Evolutionary conservation across 2,329 filamentous ascomycete species (phyloP).

Genomic region (Cladosporium oxysporum): DNA sequence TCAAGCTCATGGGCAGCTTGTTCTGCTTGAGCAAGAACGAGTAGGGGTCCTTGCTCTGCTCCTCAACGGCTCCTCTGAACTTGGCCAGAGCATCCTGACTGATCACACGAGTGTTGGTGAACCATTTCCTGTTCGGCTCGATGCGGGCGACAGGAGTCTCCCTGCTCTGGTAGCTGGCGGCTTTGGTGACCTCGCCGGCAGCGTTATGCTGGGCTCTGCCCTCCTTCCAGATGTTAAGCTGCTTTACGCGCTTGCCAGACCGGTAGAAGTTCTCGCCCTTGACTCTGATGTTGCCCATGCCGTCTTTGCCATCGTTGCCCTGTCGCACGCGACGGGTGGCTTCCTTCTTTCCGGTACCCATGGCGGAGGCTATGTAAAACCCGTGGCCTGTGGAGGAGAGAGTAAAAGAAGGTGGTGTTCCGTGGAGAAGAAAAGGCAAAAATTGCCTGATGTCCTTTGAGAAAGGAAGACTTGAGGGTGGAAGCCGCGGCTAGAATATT

Average conservation of each 20-base stretch:
- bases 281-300: slow-evolving; percentile 84
- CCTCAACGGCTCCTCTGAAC: slow-evolving; percentile 89
- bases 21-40: slow-evolving; percentile 94
- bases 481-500: slow-evolving; percentile 16
- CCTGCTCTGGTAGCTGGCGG: slow-evolving; percentile 79
- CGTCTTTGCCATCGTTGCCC: slow-evolving; percentile 74
- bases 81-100: slow-evolving; percentile 83
- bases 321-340: slow-evolving; percentile 77
- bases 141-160: slow-evolving; percentile 82
- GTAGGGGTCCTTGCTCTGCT: slow-evolving; percentile 87
- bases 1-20: slow-evolving; percentile 94
- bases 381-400: slow-evolving; percentile 8
- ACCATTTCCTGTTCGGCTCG: slow-evolving; percentile 97
- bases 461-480: slow-evolving; percentile 3
- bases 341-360: slow-evolving; percentile 95
- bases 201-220: slow-evolving; percentile 81
- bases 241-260: slow-evolving; percentile 82
- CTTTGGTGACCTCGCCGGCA: slow-evolving; percentile 78
- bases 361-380: slow-evolving; percentile 43
- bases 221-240: slow-evolving; percentile 86
- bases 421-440: slow-evolving; percentile 13
- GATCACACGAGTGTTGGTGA: slow-evolving; percentile 88
- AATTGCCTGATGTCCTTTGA: slow-evolving; percentile 16
- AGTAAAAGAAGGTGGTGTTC: not conserved
- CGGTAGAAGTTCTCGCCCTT: slow-evolving; percentile 99